A percentile compares a stretch with the other conserved stretches of the same genome.
phyloP scores from a whole-genome alignment of 2,329 filamentous ascomycete species.

The Gyromitra esculenta region DNA sequence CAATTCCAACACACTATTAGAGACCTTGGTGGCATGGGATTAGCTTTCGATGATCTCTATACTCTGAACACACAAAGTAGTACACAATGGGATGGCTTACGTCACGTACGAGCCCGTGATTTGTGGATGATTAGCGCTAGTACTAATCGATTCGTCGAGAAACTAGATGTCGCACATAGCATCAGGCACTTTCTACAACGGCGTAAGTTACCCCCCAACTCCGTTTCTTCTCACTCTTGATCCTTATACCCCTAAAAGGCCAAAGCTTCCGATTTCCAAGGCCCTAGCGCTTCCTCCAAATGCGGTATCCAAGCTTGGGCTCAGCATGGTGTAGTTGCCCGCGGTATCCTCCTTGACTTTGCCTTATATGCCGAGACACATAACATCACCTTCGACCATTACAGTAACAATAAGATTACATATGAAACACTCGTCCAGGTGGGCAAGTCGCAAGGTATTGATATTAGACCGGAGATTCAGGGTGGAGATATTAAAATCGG shows the following conservation, averaged over 20 bases:
- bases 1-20: slow-evolving; percentile 68
- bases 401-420: slow-evolving; percentile 67
- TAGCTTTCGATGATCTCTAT: slow-evolving; percentile 65
- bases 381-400: slow-evolving; percentile 65
- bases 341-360: slow-evolving; percentile 69
- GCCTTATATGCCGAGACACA: slow-evolving; percentile 65
- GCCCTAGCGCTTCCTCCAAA: slow-evolving; percentile 31
- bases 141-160: not conserved
- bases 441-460: slow-evolving; percentile 69
- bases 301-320: slow-evolving; percentile 52
- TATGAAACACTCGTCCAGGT: slow-evolving; percentile 68
- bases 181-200: slow-evolving; percentile 61
- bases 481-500: slow-evolving; percentile 61
- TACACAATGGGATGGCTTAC: slow-evolving; percentile 69
- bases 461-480: slow-evolving; percentile 66
- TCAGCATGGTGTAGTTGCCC: slow-evolving; percentile 64
- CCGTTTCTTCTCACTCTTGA: not conserved
- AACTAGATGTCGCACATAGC: slow-evolving; percentile 62
- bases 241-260: slow-evolving; percentile 57
- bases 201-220: not conserved
- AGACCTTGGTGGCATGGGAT: slow-evolving; percentile 57
- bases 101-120: slow-evolving; percentile 58
- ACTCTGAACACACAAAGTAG: slow-evolving; percentile 68
- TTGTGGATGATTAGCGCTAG: no score
- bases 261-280: slow-evolving; percentile 57